These are phyloP conservation scores for Rhizomucor miehei DNA, from an alignment of 371 early-diverging fungal genomes.

Conservation along the genomic window DNA sequence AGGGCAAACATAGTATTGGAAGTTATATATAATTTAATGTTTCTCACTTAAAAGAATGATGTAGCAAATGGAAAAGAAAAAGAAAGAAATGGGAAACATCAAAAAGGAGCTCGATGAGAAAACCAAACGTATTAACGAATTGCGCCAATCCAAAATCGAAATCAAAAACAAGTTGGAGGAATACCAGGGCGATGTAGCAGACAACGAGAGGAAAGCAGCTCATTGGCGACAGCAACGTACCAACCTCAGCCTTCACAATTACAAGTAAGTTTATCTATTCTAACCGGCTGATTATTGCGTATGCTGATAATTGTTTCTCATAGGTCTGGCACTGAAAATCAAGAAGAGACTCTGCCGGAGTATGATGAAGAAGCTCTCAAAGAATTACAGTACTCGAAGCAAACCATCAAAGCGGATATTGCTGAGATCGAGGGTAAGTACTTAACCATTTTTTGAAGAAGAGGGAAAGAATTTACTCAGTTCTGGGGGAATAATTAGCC, in stretches of 20 bases:
- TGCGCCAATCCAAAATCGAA: slow-evolving; percentile 65
- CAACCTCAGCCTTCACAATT: slow-evolving; percentile 58
- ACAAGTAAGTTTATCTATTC: slow-evolving; percentile 42
- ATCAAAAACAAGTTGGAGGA: slow-evolving; percentile 65
- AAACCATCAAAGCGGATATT: slow-evolving; percentile 38
- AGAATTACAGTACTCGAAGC: slow-evolving; percentile 30
- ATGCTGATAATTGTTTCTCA: background rate
- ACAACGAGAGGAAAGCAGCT: slow-evolving; percentile 47
- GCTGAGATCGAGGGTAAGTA: slow-evolving; percentile 45
- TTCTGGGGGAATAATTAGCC: slow-evolving; percentile 33
- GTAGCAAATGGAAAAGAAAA: slow-evolving; percentile 71
- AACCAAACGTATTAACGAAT: slow-evolving; percentile 58
- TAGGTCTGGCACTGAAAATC: slow-evolving; percentile 35
- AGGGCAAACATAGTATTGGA: slow-evolving; percentile 1
- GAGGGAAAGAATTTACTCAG: background rate
- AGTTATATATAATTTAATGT: background rate
- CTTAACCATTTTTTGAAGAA: background rate
- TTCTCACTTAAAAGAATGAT: background rate
- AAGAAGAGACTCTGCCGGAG: slow-evolving; percentile 45
- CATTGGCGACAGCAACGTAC: slow-evolving; percentile 54
- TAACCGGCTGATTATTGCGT: background rate
- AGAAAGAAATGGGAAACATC: slow-evolving; percentile 59
- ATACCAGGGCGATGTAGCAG: slow-evolving; percentile 42
- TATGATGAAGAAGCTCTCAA: slow-evolving; percentile 55
- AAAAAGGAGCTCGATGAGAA: slow-evolving; percentile 69